phyloP scores from a whole-genome alignment of 805 yeast genomes.

The Blastobotrys peoriensis region DNA sequence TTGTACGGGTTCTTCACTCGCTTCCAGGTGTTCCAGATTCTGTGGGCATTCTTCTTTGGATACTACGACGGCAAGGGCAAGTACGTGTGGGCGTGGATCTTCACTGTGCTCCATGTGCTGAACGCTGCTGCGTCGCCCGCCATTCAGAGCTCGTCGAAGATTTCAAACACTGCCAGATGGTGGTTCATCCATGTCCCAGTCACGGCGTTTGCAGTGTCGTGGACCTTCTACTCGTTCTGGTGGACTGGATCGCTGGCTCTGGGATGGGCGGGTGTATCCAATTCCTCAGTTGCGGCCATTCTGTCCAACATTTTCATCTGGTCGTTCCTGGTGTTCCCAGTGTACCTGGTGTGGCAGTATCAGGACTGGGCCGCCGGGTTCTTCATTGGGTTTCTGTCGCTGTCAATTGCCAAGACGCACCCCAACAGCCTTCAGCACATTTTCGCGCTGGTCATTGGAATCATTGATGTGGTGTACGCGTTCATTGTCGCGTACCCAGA shows the following conservation, averaged over 20 bases:
- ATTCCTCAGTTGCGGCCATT: conserved; percentile 50
- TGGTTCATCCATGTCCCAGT: conserved; percentile 57
- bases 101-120: background rate
- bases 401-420: conserved; percentile 47
- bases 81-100: background rate
- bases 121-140: background rate
- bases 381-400: conserved; percentile 48
- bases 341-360: conserved; percentile 47
- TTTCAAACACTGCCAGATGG: conserved; percentile 49
- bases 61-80: background rate
- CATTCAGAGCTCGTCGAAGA: conserved; percentile 49
- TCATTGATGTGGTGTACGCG: background rate
- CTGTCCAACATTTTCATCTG: conserved; percentile 70
- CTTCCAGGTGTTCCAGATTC: conserved; percentile 1
- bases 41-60: conserved; percentile 5
- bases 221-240: conserved; percentile 68
- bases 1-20: background rate
- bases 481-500: conserved; percentile 7
- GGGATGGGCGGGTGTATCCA: conserved; percentile 16
- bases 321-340: conserved; percentile 68
- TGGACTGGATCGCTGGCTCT: conserved; percentile 80
- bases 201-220: conserved; percentile 65
- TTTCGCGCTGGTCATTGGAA: conserved; percentile 3
- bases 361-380: conserved; percentile 71
- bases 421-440: conserved; percentile 3